phyloP scores from a whole-genome alignment of 208 protist genomes.

The Leishmania lainsoni region DNA sequence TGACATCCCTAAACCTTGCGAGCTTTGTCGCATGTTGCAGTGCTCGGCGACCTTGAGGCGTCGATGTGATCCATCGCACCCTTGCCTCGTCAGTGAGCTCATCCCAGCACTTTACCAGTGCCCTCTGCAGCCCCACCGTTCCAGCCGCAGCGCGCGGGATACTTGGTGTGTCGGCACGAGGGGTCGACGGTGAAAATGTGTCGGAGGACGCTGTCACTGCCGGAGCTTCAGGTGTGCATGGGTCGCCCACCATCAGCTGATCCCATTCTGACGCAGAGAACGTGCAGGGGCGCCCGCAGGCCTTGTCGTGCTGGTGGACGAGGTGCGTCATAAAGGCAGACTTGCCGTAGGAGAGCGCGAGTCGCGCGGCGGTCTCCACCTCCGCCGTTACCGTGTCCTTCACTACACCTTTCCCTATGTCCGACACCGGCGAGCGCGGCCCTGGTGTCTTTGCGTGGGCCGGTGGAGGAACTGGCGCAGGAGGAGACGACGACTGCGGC shows the following conservation, averaged over 20 bases:
- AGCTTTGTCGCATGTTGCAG: conserved; percentile 8
- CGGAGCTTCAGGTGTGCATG: not conserved
- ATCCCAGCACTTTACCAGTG: conserved; percentile 20
- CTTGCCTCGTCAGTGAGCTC: conserved; percentile 5
- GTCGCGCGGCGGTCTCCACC: conserved; percentile 4
- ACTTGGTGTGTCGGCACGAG: not conserved
- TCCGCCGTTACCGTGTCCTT: not conserved
- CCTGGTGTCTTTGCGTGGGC: not conserved
- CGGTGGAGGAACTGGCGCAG: conserved; percentile 3
- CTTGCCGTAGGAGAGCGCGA: conserved; percentile 30
- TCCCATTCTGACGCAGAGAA: conserved; percentile 21
- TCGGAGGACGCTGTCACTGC: not conserved
- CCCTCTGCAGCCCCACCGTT: conserved; percentile 1
- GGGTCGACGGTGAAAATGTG: not conserved
- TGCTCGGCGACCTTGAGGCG: conserved; percentile 33
- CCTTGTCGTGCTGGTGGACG: conserved; percentile 29
- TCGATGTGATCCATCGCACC: conserved; percentile 28
- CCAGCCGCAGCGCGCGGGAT: conserved; percentile 9
- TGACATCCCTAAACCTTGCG: not conserved
- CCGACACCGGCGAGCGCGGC: not conserved
- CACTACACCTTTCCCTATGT: not conserved
- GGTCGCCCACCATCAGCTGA: conserved; percentile 6
- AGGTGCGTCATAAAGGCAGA: conserved; percentile 37
- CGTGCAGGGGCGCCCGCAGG: conserved; percentile 7
- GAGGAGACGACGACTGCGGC: not conserved